Base-by-base conservation (phyloP, 441 rosid species). In the Cnidoscolus chayamansa region DNA sequence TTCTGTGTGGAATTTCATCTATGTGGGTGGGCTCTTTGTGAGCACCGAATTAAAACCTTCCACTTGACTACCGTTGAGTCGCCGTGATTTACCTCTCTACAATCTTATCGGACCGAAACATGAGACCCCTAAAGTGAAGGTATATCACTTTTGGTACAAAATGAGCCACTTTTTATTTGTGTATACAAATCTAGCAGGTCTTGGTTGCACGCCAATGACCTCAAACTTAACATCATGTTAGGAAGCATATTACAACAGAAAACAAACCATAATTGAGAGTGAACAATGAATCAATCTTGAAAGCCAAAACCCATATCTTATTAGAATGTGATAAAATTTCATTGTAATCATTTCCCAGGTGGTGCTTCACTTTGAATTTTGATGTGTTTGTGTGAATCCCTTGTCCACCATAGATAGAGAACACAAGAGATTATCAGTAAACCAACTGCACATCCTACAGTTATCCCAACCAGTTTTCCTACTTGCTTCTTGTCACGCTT, bases 331-430 rank as follows among this genome's bases (percentile, higher is more conserved):
- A 48, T 12, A 3, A 7, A 7, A 53, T 20, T 53, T 53, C 57
- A 17, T 15, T 63, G 67, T 68, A 16, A 64, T 54, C 53, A 75
- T 72, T 79, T 63, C 30, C 61, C 20, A 13, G 76, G 85, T 11
- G 81, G 85, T 11, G 81, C 76, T 43, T 77, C 82, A n/a, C 63
- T 82, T 70, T 74, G 73, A 43, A 81, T 57, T 40, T 32, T 66
- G 69, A 72, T 59, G 77, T 77, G 84, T 54, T 70, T 32, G 7
- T 74, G 47, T 43, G 79, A 47, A 3, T 68, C 45, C 65, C 72
- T 86, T 7, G 64, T 80, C 86, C 86, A 76, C 86, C 78, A 74
- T 30, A 85, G 13, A 66, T 84, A 85, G 50, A 81, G 68, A 0
- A 65, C 59, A 0, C 85, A 81, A 59, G 82, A 76, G 62, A 83